Conservation (phyloP, 2,329 filamentous ascomycete genomes). For the Penicillium italicum region DNA sequence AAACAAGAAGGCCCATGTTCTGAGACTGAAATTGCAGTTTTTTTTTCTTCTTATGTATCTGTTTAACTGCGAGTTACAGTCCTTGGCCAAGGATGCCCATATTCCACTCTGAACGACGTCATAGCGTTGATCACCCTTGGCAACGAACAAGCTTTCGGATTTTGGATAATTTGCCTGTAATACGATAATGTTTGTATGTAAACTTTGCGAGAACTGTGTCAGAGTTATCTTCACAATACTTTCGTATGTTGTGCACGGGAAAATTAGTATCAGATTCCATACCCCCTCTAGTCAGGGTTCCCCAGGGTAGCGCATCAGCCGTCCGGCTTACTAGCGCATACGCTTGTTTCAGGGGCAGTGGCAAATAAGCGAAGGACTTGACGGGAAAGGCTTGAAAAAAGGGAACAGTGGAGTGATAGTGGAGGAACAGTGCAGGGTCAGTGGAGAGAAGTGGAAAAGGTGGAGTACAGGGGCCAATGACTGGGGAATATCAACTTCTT, state of each 20-base stretch:
- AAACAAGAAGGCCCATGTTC: neutral
- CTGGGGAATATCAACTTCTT: neutral
- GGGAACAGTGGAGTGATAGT: neutral
- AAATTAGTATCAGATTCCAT: neutral
- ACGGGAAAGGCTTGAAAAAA: neutral
- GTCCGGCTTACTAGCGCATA: slow-evolving; percentile 1
- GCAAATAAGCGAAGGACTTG: neutral
- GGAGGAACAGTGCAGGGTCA: neutral
- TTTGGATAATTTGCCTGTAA: neutral
- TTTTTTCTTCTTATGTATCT: too few species aligned
- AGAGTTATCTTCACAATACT: neutral
- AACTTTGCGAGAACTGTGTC: neutral
- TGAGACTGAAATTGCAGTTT: neutral
- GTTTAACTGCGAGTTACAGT: neutral
- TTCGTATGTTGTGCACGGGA: too few species aligned
- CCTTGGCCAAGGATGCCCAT: slow-evolving; percentile 4
- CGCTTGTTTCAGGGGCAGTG: slow-evolving; percentile 7
- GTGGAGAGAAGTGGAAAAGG: neutral
- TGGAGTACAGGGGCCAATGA: neutral
- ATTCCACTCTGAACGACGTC: neutral
- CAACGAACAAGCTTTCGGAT: slow-evolving; percentile 6
- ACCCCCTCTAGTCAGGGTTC: neutral
- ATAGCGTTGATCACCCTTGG: slow-evolving; percentile 6
- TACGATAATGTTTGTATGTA: neutral
- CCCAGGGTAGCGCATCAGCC: neutral